Conservation (phyloP, 2,329 filamentous ascomycete genomes). For the Neopestalotiopsis clavispora region DNA sequence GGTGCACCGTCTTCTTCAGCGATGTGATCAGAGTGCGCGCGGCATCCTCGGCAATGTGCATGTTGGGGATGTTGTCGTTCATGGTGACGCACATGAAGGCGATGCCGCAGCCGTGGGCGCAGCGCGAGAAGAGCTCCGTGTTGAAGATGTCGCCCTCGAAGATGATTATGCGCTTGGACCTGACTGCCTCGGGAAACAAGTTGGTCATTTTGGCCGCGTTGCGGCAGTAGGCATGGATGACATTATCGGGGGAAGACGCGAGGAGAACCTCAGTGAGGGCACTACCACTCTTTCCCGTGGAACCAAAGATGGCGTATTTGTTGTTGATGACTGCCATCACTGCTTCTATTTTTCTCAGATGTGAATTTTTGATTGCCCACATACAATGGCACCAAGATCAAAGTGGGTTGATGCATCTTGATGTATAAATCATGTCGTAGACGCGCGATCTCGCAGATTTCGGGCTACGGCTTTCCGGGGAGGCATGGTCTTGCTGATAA, state of each 20-base stretch:
- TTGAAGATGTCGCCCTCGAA: conserved; percentile 47
- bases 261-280: conserved; percentile 45
- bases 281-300: conserved; percentile 47
- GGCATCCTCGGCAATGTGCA: conserved; percentile 40
- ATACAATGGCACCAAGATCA: background rate
- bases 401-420: background rate
- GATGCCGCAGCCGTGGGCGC: conserved; percentile 37
- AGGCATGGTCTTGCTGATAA: background rate
- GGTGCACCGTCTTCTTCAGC: conserved; percentile 21
- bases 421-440: background rate
- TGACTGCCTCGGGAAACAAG: conserved; percentile 35
- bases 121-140: conserved; percentile 38
- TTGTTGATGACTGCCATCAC: conserved; percentile 22
- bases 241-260: conserved; percentile 25
- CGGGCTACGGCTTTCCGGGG: background rate
- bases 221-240: conserved; percentile 49
- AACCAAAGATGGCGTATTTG: conserved; percentile 42
- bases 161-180: conserved; percentile 38
- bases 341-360: background rate
- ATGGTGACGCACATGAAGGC: conserved; percentile 44
- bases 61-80: conserved; percentile 48
- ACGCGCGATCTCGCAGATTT: background rate
- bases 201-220: conserved; percentile 41
- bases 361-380: background rate
- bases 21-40: conserved; percentile 41